These are phyloP conservation scores for Ophiognomonia clavigignenti-juglandacearum DNA, from an alignment of 2,329 filamentous ascomycete species.

Conservation along the genomic window DNA sequence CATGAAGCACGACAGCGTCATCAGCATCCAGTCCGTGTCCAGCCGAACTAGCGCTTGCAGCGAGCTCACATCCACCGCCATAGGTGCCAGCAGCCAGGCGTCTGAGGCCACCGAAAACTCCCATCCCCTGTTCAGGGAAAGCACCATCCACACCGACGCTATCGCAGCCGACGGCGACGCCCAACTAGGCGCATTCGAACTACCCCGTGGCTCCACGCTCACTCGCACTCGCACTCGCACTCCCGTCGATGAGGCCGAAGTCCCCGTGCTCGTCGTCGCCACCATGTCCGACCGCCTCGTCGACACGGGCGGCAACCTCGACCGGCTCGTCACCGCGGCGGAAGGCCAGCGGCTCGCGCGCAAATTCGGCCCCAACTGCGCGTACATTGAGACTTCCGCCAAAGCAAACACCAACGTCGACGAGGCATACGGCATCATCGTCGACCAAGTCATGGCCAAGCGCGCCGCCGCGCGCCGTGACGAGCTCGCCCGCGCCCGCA, in stretches of 20 bases:
- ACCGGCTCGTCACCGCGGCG: slow-evolving; percentile 2
- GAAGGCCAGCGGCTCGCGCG: slow-evolving; percentile 8
- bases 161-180: neutral
- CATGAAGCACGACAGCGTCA: neutral
- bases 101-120: neutral
- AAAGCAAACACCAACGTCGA: slow-evolving; percentile 11
- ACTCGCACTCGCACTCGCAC: too few relatives aligned
- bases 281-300: slow-evolving; percentile 5
- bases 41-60: slow-evolving; percentile 5
- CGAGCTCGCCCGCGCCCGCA: neutral
- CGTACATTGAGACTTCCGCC: slow-evolving; percentile 11
- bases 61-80: neutral
- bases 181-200: neutral
- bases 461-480: neutral
- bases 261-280: slow-evolving; percentile 9
- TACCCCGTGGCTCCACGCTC: too few relatives aligned
- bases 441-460: slow-evolving; percentile 8
- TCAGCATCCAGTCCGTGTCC: neutral
- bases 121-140: neutral
- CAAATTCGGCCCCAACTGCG: slow-evolving; percentile 6
- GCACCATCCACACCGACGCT: neutral
- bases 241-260: neutral
- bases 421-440: slow-evolving; percentile 9
- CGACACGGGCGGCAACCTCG: slow-evolving; percentile 5
- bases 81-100: neutral